A percentile compares a stretch with the other conserved stretches of the same genome.
Conservation (phyloP, 2,329 filamentous ascomycete species). For the Phialophora expanda region DNA sequence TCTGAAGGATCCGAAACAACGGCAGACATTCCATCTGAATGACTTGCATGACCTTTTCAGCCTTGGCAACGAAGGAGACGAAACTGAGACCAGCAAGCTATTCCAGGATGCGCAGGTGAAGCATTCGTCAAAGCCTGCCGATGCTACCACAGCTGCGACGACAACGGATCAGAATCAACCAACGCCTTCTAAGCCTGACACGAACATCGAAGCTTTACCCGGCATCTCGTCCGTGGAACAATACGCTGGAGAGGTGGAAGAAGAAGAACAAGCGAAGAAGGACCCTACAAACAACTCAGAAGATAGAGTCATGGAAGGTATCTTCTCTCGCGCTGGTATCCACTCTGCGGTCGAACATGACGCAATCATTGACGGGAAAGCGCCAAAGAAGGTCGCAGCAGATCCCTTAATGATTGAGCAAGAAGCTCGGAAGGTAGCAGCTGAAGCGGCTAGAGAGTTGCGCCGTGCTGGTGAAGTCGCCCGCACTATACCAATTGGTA, state of each 20-base stretch:
- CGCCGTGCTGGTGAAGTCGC: constrained; percentile 75
- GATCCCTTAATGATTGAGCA: constrained; percentile 78
- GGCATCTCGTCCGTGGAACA: constrained; percentile 70
- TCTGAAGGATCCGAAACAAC: constrained; percentile 88
- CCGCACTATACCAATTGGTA: constrained; percentile 74
- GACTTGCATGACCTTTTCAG: constrained; percentile 93
- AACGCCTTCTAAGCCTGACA: constrained; percentile 33
- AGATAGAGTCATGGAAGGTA: constrained; percentile 81
- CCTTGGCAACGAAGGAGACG: constrained; percentile 70
- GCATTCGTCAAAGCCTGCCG: constrained; percentile 53
- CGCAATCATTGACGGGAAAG: constrained; percentile 74
- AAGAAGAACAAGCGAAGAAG: constrained; percentile 47
- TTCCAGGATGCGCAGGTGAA: constrained; percentile 87
- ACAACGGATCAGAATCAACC: constrained; percentile 39
- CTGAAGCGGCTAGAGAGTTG: constrained; percentile 76
- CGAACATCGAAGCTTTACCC: constrained; percentile 59
- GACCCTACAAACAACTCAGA: constrained; percentile 56
- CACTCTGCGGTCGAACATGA: constrained; percentile 95
- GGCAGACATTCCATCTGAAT: constrained; percentile 85
- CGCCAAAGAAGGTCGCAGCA: constrained; percentile 69
- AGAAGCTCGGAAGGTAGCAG: constrained; percentile 80
- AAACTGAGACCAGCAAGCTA: constrained; percentile 81
- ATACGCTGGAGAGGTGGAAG: constrained; percentile 59
- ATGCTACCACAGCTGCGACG: not conserved
- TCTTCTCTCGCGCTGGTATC: constrained; percentile 84